Conservation (phyloP, 441 rosid genomes). For the Erysimum pusillum region DNA sequence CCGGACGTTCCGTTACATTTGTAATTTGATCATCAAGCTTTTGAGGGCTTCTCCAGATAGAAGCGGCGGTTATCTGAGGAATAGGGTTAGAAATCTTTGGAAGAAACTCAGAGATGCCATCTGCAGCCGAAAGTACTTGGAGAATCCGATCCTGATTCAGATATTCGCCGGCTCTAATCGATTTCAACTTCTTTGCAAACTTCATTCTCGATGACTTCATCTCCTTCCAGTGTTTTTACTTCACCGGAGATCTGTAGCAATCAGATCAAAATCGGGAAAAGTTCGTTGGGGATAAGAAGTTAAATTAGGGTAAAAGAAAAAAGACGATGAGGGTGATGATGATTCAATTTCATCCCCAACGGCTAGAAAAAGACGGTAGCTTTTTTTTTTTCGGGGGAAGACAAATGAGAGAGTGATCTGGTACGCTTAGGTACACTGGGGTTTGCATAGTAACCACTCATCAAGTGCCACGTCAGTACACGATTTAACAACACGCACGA, state of each 20-base stretch:
- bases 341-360: slow-evolving; percentile 53
- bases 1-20: slow-evolving; percentile 65
- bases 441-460: not conserved
- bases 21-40: slow-evolving; percentile 50
- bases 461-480: slow-evolving; percentile 6
- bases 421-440: slow-evolving; percentile 16
- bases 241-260: slow-evolving; percentile 23
- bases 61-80: slow-evolving; percentile 43
- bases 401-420: slow-evolving; percentile 13
- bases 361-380: slow-evolving; percentile 60
- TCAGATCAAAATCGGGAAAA: slow-evolving; percentile 17
- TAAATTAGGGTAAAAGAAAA: slow-evolving; percentile 33
- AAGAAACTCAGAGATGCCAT: slow-evolving; percentile 59
- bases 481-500: not conserved
- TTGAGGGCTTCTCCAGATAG: slow-evolving; percentile 40
- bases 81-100: slow-evolving; percentile 49
- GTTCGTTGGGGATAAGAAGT: slow-evolving; percentile 14
- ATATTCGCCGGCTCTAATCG: slow-evolving; percentile 70
- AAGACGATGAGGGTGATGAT: slow-evolving; percentile 12
- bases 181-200: slow-evolving; percentile 70
- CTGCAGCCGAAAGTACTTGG: slow-evolving; percentile 59
- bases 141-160: slow-evolving; percentile 76
- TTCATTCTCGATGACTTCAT: slow-evolving; percentile 88
- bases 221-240: slow-evolving; percentile 10
- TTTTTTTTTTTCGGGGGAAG: slow-evolving; percentile 22